These are phyloP conservation scores for Vitis rupestris DNA, from an alignment of 164 flowering plant genomes.

Conservation along the genomic window DNA sequence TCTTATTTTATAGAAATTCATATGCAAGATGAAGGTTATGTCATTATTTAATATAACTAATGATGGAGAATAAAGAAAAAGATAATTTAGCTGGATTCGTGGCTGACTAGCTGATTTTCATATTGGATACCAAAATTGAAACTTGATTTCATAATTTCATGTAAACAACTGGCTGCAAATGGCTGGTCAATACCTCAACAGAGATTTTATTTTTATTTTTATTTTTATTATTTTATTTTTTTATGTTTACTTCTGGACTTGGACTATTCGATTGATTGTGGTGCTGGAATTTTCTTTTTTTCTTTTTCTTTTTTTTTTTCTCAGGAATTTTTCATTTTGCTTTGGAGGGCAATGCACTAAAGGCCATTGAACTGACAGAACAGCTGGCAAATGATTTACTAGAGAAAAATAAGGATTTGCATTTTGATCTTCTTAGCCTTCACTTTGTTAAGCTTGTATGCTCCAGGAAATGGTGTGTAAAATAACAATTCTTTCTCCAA, in stretches of 20 bases:
- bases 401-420: conserved; percentile 80
- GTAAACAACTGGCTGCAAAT: neutral
- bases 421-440: conserved; percentile 92
- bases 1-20: neutral
- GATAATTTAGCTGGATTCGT: neutral
- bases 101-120: neutral
- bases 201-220: too few relatives aligned
- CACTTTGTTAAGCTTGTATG: conserved; percentile 91
- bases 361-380: conserved; percentile 87
- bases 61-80: neutral
- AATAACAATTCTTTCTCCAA: neutral
- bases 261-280: too few relatives aligned
- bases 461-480: conserved; percentile 70
- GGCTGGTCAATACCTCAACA: neutral
- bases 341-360: conserved; percentile 77
- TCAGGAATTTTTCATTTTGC: conserved; percentile 71
- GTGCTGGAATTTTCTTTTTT: neutral
- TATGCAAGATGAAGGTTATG: neutral
- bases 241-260: too few relatives aligned
- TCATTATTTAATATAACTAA: neutral
- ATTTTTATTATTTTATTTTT: too few relatives aligned
- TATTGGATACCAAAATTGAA: neutral
- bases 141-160: neutral
- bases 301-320: neutral
- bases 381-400: conserved; percentile 66